Percentiles rank a stretch among this genome's conserved stretches.
Evolutionary conservation across 1,139 yeast genomes (phyloP).

Genomic region (Yamadazyma oceani): DNA sequence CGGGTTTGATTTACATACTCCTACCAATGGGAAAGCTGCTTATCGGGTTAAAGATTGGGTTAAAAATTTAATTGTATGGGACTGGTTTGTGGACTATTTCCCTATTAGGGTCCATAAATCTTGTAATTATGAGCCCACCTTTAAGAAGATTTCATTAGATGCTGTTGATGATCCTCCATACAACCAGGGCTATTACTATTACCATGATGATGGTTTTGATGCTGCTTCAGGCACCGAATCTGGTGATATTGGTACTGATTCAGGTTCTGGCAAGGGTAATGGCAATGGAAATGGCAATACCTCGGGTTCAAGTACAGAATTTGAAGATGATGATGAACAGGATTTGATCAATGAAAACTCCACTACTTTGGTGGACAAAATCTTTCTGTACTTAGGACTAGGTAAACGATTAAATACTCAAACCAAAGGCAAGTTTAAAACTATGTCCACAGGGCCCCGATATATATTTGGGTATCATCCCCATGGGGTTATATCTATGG

Average conservation of each 20-base stretch:
- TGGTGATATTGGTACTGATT: conserved; percentile 3
- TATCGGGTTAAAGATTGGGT: conserved; percentile 58
- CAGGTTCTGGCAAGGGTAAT: background rate
- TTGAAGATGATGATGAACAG: conserved; percentile 39
- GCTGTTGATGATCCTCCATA: conserved; percentile 14
- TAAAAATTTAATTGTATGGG: conserved; percentile 65
- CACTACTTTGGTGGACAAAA: conserved; percentile 36
- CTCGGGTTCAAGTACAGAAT: background rate
- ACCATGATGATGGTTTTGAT: conserved; percentile 1
- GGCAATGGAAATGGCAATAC: background rate
- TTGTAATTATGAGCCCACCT: conserved; percentile 73
- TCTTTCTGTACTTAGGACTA: conserved; percentile 40
- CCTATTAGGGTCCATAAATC: conserved; percentile 79
- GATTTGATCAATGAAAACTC: conserved; percentile 43
- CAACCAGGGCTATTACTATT: conserved; percentile 7
- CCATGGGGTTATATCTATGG: conserved; percentile 93
- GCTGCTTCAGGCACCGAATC: background rate
- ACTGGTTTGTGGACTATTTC: conserved; percentile 72
- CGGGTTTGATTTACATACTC: conserved; percentile 58
- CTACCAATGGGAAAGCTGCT: conserved; percentile 69
- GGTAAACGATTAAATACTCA: conserved; percentile 38
- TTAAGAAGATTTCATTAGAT: conserved; percentile 36
- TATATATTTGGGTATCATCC: conserved; percentile 96
- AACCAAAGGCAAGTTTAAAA: conserved; percentile 20
- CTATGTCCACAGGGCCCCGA: conserved; percentile 62